Conservation (phyloP, 2,329 filamentous ascomycete genomes). For the Penicillium thymicola region DNA sequence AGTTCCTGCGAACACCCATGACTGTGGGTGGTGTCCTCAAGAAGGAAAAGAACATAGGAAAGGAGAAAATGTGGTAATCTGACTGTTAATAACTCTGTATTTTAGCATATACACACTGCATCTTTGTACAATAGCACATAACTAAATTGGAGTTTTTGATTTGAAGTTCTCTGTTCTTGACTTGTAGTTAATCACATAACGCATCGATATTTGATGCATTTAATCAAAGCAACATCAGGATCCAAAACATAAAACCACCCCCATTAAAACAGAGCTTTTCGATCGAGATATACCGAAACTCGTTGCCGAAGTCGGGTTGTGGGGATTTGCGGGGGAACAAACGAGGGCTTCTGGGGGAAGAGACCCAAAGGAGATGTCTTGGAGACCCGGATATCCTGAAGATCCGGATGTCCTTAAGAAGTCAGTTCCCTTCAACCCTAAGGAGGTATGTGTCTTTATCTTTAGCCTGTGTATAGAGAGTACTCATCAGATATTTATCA, state of each 20-base stretch:
- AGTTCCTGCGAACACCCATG: slow-evolving; percentile 37
- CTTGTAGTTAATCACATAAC: not conserved
- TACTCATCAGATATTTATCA: not conserved
- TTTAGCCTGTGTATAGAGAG: not conserved
- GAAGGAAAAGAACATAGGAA: slow-evolving; percentile 12
- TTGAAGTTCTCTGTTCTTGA: not conserved
- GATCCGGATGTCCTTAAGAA: not conserved
- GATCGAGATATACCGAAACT: not conserved
- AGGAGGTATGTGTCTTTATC: not conserved
- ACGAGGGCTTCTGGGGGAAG: slow-evolving; percentile 11
- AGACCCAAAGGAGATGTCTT: not conserved
- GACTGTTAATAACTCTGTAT: slow-evolving; percentile 11
- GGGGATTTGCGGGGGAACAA: slow-evolving; percentile 7
- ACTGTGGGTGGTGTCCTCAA: slow-evolving; percentile 21
- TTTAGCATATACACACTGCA: slow-evolving; percentile 9
- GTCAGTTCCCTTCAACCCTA: not conserved
- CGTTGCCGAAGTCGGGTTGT: slow-evolving; percentile 4
- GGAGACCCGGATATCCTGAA: not conserved
- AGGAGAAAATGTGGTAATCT: slow-evolving; percentile 16
- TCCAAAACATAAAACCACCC: not conserved
- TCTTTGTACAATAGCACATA: slow-evolving; percentile 13
- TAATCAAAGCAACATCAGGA: not conserved
- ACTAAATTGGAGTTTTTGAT: not conserved
- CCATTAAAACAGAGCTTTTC: not conserved
- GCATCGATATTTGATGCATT: not conserved